A percentile compares a stretch with the other conserved stretches of the same genome.
Conservation (phyloP, 768 basidiomycete genomes). For the Phaffia australis region DNA sequence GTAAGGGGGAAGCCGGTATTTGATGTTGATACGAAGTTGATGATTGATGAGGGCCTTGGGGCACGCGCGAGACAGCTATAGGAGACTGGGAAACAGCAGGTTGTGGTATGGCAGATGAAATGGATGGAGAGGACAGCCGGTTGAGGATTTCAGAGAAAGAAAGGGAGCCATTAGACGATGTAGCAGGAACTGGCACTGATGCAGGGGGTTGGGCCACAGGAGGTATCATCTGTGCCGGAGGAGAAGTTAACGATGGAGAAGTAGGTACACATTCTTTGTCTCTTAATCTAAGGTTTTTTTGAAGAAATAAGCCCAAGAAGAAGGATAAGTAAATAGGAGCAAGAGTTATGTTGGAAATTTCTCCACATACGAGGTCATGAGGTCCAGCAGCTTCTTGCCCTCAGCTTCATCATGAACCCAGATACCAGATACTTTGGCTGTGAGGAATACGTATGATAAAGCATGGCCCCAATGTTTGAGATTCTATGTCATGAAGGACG, state of each 20-base stretch:
- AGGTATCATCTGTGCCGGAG: background rate
- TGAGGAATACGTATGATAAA: background rate
- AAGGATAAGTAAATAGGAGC: background rate
- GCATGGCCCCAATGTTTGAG: background rate
- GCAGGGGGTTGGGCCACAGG: background rate
- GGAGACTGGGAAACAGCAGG: background rate
- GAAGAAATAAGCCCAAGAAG: background rate
- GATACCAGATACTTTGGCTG: slow-evolving; percentile 22
- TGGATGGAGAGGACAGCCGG: slow-evolving; percentile 21
- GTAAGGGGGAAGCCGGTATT: background rate
- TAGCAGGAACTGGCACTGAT: background rate
- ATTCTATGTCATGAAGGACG: background rate
- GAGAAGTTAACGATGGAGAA: background rate
- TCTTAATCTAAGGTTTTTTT: background rate
- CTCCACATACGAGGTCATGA: slow-evolving; percentile 14
- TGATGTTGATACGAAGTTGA: background rate
- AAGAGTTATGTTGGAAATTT: background rate
- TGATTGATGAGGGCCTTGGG: background rate
- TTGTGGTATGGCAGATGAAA: slow-evolving; percentile 1
- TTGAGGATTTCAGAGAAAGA: slow-evolving; percentile 24
- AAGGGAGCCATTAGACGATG: slow-evolving; percentile 21
- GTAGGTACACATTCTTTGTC: background rate
- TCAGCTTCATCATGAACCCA: slow-evolving; percentile 23
- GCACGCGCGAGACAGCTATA: background rate
- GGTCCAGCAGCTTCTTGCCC: slow-evolving; percentile 20